Evolutionary conservation across 2,329 filamentous ascomycete species (phyloP).

Genomic region (Ophiostoma himal-ulmi): DNA sequence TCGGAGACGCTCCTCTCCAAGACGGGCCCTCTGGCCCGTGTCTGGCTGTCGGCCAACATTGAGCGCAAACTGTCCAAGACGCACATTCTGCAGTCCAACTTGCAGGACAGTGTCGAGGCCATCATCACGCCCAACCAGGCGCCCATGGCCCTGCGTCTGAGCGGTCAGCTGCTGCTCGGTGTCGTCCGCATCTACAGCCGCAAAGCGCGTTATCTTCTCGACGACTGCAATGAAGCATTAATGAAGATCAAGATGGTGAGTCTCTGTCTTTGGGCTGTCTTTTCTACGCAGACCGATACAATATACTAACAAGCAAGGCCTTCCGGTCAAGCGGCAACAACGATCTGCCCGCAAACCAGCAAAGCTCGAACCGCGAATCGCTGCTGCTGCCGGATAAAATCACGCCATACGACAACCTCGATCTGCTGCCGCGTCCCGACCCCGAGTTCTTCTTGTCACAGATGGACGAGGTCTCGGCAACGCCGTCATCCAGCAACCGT

Average conservation of each 20-base stretch:
- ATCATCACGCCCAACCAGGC: conserved; percentile 92
- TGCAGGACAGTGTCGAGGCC: conserved; percentile 88
- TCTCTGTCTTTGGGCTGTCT: background rate
- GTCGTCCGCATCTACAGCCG: conserved; percentile 96
- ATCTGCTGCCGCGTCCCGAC: conserved; percentile 77
- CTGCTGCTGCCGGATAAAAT: conserved; percentile 87
- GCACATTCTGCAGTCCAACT: conserved; percentile 88
- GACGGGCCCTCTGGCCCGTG: conserved; percentile 91
- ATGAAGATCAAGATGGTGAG: conserved; percentile 97
- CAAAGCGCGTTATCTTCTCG: conserved; percentile 91
- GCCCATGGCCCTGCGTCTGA: conserved; percentile 88
- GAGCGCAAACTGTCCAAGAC: conserved; percentile 98
- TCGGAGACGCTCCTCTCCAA: conserved; percentile 93
- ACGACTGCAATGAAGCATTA: conserved; percentile 95
- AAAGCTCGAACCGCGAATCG: conserved; percentile 75
- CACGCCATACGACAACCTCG: conserved; percentile 79
- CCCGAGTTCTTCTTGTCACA: conserved; percentile 77
- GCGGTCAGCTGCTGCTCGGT: conserved; percentile 87
- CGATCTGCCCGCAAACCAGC: conserved; percentile 78
- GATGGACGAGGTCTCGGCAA: conserved; percentile 55
- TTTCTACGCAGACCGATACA: conserved; percentile 28
- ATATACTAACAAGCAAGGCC: conserved; percentile 52
- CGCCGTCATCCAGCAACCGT: conserved; percentile 42
- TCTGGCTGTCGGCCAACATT: conserved; percentile 96
- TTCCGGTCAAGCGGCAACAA: conserved; percentile 94